These are phyloP conservation scores for Musa troglodytarum DNA, from an alignment of 176 grass and related monocot genomes.

Conservation along the genomic window DNA sequence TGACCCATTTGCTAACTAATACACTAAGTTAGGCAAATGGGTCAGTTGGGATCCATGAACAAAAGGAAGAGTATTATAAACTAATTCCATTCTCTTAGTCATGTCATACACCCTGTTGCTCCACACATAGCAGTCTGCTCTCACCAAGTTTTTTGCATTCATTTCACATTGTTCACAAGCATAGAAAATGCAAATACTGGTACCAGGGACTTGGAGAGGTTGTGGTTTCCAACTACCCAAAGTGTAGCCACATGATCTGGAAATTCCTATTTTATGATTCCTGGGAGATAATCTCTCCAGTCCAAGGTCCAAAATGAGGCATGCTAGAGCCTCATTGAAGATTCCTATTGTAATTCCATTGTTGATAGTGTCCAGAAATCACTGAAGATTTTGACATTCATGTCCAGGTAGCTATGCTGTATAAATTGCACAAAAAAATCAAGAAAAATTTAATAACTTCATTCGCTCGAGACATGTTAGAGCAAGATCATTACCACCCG, in stretches of 20 bases:
- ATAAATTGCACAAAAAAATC: neutral
- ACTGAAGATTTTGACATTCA: neutral
- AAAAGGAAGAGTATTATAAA: neutral
- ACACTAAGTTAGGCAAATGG: no score
- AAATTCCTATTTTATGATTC: neutral
- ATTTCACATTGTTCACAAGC: neutral
- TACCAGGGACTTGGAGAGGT: neutral
- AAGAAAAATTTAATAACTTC: neutral
- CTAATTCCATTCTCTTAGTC: neutral
- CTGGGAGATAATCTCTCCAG: neutral
- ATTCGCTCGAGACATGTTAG: neutral
- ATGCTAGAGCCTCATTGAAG: no score
- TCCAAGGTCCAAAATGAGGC: neutral
- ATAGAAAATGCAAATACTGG: neutral
- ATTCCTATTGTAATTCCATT: neutral
- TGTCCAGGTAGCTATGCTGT: neutral
- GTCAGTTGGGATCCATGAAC: neutral
- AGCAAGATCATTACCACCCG: no score
- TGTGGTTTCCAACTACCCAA: neutral
- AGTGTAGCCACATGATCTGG: neutral
- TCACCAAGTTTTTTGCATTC: neutral
- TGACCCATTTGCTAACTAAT: no score
- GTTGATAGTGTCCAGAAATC: neutral
- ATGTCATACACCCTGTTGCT: neutral
- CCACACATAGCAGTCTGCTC: neutral